Evolutionary conservation across 2,329 filamentous ascomycete genomes (phyloP).

Genomic region (Coleophoma eucalyptorum): DNA sequence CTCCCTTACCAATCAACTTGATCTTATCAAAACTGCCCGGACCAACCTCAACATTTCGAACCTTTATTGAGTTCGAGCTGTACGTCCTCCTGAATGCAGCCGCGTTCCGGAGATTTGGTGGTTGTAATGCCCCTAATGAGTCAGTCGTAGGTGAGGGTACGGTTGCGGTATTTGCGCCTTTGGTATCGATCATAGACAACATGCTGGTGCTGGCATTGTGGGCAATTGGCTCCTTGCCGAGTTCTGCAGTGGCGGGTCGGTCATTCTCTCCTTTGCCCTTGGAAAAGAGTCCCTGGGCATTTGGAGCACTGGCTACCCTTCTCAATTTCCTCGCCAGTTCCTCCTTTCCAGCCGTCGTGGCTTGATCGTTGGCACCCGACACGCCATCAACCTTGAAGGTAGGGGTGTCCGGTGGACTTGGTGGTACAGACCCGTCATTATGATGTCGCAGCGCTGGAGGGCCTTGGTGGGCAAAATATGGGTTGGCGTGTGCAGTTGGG

Average conservation of each 20-base stretch:
- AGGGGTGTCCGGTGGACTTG: constrained; percentile 88
- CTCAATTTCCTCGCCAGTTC: constrained; percentile 90
- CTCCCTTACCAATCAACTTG: constrained; percentile 97
- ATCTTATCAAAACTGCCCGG: constrained; percentile 98
- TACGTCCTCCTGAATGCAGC: constrained; percentile 90
- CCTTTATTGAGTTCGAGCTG: constrained; percentile 98
- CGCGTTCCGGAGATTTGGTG: constrained; percentile 62
- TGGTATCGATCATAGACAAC: constrained; percentile 42
- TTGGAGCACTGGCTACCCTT: constrained; percentile 92
- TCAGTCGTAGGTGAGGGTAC: constrained; percentile 43
- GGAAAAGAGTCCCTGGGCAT: constrained; percentile 87
- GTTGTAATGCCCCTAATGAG: constrained; percentile 58
- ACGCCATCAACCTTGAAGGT: constrained; percentile 69
- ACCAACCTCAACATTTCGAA: constrained; percentile 92
- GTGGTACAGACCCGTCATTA: constrained; percentile 89
- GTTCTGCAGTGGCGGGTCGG: constrained; percentile 79
- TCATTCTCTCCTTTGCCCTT: constrained; percentile 55
- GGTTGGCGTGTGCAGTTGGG: constrained; percentile 91
- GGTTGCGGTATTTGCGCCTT: constrained; percentile 30
- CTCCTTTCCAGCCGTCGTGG: constrained; percentile 79
- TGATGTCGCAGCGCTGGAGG: constrained; percentile 90
- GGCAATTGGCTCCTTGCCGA: constrained; percentile 75
- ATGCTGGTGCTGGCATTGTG: constrained; percentile 48
- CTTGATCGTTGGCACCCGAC: constrained; percentile 58
- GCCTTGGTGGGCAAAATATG: constrained; percentile 96